These are phyloP conservation scores for Centella asiatica DNA, from an alignment of 129 eudicot species.

Conservation along the genomic window DNA sequence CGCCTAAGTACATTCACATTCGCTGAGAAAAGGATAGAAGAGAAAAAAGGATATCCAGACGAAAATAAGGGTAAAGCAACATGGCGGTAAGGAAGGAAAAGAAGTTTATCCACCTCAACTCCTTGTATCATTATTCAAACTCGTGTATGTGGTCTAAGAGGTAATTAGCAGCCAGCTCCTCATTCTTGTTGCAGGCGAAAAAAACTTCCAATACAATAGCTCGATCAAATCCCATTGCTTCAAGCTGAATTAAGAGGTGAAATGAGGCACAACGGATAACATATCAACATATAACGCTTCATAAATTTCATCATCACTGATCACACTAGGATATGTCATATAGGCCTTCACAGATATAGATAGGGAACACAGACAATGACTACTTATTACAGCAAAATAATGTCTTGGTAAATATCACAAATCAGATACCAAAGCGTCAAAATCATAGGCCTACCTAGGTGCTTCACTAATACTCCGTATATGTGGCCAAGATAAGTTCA, in stretches of 20 bases:
- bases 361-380: too few relatives aligned
- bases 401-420: too few relatives aligned
- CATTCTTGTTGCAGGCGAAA: conserved; percentile 86
- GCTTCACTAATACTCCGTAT: too few relatives aligned
- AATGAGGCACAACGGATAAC: neutral
- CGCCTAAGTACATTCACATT: conserved; percentile 33
- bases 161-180: conserved; percentile 79
- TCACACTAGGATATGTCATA: neutral
- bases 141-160: conserved; percentile 77
- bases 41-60: neutral
- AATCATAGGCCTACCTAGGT: too few relatives aligned
- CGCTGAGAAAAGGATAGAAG: conserved; percentile 9
- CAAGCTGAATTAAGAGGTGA: conserved; percentile 34
- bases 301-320: neutral
- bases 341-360: too few relatives aligned
- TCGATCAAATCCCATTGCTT: conserved; percentile 77
- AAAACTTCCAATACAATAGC: conserved; percentile 62
- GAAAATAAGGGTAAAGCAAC: conserved; percentile 6
- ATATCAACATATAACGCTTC: neutral
- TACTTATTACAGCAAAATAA: too few relatives aligned
- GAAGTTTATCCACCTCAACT: conserved; percentile 10
- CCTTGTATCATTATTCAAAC: conserved; percentile 39
- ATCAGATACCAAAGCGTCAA: too few relatives aligned
- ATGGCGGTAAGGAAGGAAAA: neutral
- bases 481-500: too few relatives aligned